Percentiles rank a stretch among this genome's conserved stretches.
Conservation (phyloP, 352 stramenopile species). For the Thraustochytrium striatum region DNA sequence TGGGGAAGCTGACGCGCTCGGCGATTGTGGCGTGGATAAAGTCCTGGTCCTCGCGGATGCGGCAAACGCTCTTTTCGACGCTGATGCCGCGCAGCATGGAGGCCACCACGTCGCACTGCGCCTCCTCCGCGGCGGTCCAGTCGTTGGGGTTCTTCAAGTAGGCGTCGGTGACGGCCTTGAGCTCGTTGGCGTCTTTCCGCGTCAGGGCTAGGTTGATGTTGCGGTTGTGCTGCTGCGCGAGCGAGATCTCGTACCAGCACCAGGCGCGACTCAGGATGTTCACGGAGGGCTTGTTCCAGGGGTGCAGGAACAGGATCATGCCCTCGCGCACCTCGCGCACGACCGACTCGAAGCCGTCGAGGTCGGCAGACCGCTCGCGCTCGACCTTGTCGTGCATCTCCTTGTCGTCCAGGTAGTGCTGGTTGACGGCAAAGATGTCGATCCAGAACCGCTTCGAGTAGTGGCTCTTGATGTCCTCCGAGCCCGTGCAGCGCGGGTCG, state of each 20-base stretch:
- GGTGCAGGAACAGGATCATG: background rate
- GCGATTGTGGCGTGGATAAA: background rate
- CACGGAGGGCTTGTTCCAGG: background rate
- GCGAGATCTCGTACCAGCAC: constrained; percentile 30
- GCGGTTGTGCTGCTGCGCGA: background rate
- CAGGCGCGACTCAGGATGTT: constrained; percentile 2
- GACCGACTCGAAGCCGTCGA: constrained; percentile 9
- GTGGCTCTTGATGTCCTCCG: background rate
- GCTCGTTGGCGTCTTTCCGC: background rate
- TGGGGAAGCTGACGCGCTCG: background rate
- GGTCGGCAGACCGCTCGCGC: background rate
- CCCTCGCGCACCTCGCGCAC: background rate
- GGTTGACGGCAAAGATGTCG: constrained; percentile 35
- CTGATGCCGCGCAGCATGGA: constrained; percentile 9
- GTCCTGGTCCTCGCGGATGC: background rate
- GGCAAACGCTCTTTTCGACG: constrained; percentile 12
- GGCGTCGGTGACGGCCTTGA: background rate
- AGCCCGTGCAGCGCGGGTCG: constrained; percentile 8
- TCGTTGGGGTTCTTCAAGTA: no score
- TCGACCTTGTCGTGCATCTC: background rate
- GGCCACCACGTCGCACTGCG: background rate
- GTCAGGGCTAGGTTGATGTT: constrained; percentile 10
- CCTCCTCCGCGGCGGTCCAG: no score
- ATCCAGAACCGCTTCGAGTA: constrained; percentile 29
- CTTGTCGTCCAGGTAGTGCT: constrained; percentile 21